Percentiles rank a stretch among this genome's conserved stretches.
These are phyloP conservation scores for Ustilago hordei DNA, from an alignment of 1,284 basidiomycete genomes.

Conservation along the genomic window DNA sequence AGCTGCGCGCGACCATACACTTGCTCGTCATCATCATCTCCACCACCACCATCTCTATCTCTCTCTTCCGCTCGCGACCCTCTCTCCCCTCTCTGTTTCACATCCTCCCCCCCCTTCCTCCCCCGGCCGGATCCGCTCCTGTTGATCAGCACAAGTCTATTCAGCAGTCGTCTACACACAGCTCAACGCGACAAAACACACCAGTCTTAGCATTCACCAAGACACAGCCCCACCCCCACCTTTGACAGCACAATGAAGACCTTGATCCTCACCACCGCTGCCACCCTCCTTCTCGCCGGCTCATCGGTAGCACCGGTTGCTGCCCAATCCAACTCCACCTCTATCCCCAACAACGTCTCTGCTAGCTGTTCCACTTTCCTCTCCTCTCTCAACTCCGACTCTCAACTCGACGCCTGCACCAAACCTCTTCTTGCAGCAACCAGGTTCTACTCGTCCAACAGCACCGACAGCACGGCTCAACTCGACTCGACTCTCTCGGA, in stretches of 20 bases:
- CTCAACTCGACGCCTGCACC: constrained; percentile 50
- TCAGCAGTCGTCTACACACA: not conserved
- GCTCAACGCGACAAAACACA: not conserved
- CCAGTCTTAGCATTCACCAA: constrained; percentile 3
- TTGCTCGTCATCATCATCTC: constrained; percentile 9
- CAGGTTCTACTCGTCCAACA: constrained; percentile 51
- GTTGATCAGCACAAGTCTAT: not conserved
- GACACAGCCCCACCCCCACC: not conserved
- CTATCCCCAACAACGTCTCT: constrained; percentile 51
- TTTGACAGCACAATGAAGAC: constrained; percentile 27
- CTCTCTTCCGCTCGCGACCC: constrained; percentile 2
- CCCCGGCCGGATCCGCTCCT: not conserved
- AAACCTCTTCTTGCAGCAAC: constrained; percentile 55
- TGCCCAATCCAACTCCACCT: constrained; percentile 32
- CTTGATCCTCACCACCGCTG: constrained; percentile 26
- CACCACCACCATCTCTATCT: constrained; percentile 7
- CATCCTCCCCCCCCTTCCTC: not conserved
- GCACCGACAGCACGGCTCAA: constrained; percentile 33
- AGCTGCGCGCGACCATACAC: not conserved
- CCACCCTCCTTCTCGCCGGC: constrained; percentile 21
- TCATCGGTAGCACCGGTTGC: constrained; percentile 38
- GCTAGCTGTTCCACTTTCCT: constrained; percentile 48
- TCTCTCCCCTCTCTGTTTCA: constrained; percentile 9
- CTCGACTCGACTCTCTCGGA: constrained; percentile 51
- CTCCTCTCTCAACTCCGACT: constrained; percentile 52